Conservation (phyloP, 768 basidiomycete genomes). For the Suillus fuscotomentosus region DNA sequence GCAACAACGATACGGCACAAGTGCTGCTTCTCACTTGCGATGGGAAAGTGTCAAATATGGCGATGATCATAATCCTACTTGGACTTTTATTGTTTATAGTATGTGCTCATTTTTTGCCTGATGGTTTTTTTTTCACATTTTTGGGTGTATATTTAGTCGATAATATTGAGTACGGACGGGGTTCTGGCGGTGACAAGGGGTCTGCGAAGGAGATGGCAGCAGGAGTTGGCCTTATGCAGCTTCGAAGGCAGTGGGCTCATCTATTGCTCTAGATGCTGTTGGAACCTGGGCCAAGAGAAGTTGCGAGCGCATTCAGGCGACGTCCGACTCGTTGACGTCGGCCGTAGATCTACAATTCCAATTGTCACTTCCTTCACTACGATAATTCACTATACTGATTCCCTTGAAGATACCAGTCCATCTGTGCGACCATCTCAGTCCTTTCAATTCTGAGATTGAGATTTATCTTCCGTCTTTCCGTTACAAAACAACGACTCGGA, state of each 20-base stretch:
- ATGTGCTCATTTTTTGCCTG: constrained; percentile 1
- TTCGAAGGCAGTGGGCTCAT: constrained; percentile 17
- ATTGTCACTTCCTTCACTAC: too few relatives aligned
- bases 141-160: constrained; percentile 16
- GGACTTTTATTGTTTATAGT: constrained; percentile 27
- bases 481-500: too few relatives aligned
- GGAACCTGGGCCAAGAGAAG: too few relatives aligned
- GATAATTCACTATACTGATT: too few relatives aligned
- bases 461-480: too few relatives aligned
- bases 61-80: constrained; percentile 22
- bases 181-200: constrained; percentile 25
- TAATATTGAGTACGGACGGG: constrained; percentile 25
- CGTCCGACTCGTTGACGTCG: too few relatives aligned
- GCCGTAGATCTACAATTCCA: too few relatives aligned
- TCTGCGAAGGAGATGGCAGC: constrained; percentile 30
- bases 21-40: constrained; percentile 26
- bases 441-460: too few relatives aligned
- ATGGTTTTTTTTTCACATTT: constrained; percentile 2
- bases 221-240: constrained; percentile 23
- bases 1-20: constrained; percentile 29
- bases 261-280: not conserved
- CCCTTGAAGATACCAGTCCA: too few relatives aligned
- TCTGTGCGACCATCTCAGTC: too few relatives aligned
- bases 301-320: too few relatives aligned
- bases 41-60: constrained; percentile 22